These are phyloP conservation scores for Trichophyton mentagrophytes DNA, from an alignment of 2,329 filamentous ascomycete species.

Conservation along the genomic window DNA sequence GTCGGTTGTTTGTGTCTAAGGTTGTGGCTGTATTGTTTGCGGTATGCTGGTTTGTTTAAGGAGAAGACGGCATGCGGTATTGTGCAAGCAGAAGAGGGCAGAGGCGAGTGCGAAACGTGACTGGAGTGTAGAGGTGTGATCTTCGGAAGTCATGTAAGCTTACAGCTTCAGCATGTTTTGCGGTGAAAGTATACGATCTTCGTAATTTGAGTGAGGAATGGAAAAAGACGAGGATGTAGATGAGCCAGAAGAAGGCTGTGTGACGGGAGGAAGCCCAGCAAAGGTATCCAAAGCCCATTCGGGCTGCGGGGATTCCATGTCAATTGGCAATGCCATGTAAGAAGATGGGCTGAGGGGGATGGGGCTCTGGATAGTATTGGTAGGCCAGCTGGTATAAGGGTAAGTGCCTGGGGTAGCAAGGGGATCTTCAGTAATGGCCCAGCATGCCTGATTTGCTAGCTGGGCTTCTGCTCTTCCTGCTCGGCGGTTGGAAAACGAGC, in stretches of 20 bases:
- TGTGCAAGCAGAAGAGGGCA: too few relatives aligned
- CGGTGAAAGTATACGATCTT: background rate
- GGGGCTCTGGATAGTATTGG: background rate
- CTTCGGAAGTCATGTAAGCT: too few relatives aligned
- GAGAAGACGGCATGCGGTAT: too few relatives aligned
- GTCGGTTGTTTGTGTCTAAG: too few relatives aligned
- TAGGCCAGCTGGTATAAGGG: constrained; percentile 1
- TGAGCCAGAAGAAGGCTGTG: constrained; percentile 1
- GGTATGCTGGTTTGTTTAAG: too few relatives aligned
- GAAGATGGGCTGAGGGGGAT: constrained; percentile 3
- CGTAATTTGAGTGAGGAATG: constrained; percentile 2
- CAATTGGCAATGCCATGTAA: constrained; percentile 1
- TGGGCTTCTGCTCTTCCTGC: constrained; percentile 4
- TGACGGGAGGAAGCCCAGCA: background rate
- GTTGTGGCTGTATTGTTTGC: too few relatives aligned
- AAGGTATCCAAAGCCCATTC: constrained; percentile 3
- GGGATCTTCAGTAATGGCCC: background rate
- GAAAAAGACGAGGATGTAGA: constrained; percentile 3
- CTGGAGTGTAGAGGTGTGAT: too few relatives aligned
- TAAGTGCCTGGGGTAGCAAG: background rate
- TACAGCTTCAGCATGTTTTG: constrained; percentile 5
- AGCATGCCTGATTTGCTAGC: constrained; percentile 3
- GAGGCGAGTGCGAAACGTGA: too few relatives aligned
- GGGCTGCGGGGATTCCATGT: constrained; percentile 5
- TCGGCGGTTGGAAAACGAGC: background rate